Conservation (phyloP, 2,329 filamentous ascomycete genomes). For the Verticillium longisporum region DNA sequence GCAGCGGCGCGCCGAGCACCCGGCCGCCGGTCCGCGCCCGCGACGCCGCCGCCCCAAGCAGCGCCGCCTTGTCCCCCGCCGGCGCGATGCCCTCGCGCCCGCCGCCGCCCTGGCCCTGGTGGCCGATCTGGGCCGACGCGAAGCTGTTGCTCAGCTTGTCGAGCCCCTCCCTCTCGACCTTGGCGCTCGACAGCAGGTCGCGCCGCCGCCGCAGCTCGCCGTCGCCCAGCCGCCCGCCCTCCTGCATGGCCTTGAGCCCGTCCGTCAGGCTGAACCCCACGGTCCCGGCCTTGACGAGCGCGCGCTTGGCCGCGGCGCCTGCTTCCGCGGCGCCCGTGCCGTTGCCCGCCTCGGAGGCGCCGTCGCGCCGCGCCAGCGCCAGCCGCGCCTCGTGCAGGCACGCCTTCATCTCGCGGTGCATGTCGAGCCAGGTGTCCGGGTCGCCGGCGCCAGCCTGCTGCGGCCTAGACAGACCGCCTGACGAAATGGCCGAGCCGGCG, state of each 20-base stretch:
- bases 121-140: constrained; percentile 10
- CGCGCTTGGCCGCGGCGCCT: constrained; percentile 67
- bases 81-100: constrained; percentile 41
- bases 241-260: constrained; percentile 53
- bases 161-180: constrained; percentile 68
- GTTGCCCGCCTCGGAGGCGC: constrained; percentile 29
- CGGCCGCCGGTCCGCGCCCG: constrained; percentile 42
- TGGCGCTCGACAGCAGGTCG: constrained; percentile 62
- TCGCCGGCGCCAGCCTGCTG: constrained; percentile 33
- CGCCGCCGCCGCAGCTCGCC: constrained; percentile 67
- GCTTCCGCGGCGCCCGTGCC: constrained; percentile 49
- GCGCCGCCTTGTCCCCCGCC: constrained; percentile 39
- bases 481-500: constrained; percentile 39
- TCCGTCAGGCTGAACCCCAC: constrained; percentile 59
- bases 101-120: constrained; percentile 33
- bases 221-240: constrained; percentile 54
- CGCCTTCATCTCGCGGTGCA: constrained; percentile 66
- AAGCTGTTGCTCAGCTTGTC: constrained; percentile 63
- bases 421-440: constrained; percentile 68
- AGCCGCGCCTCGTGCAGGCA: constrained; percentile 61
- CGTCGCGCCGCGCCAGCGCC: constrained; percentile 62
- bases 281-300: constrained; percentile 61
- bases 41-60: constrained; percentile 32
- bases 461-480: constrained; percentile 29
- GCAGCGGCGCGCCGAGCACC: constrained; percentile 64